phyloP scores from a whole-genome alignment of 2,329 filamentous ascomycete species.

The Aspergillus pseudonomiae region DNA sequence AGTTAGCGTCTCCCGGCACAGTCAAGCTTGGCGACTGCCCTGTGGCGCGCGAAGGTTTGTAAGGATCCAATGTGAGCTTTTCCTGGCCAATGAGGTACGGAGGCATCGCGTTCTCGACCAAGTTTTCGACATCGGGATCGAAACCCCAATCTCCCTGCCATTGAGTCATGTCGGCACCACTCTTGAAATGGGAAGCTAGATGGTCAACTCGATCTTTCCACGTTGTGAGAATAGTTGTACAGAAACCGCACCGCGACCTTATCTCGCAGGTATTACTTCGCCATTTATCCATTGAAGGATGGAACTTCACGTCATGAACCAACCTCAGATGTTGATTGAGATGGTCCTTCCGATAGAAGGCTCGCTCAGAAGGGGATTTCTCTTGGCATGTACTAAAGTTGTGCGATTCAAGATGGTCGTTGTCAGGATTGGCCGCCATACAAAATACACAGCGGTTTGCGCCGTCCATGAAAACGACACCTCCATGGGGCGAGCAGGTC shows the following conservation, averaged over 20 bases:
- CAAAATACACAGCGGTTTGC: conserved; percentile 63
- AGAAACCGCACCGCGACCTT: conserved; percentile 53
- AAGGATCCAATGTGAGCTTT: conserved; percentile 38
- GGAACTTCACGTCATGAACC: conserved; percentile 62
- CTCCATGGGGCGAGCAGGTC: conserved; percentile 63
- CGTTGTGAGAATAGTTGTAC: conserved; percentile 41
- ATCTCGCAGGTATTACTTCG: conserved; percentile 59
- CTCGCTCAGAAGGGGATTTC: conserved; percentile 61
- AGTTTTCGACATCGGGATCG: conserved; percentile 37
- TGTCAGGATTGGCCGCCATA: conserved; percentile 54
- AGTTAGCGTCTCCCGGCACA: conserved; percentile 42
- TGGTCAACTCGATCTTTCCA: conserved; percentile 47
- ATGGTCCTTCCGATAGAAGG: conserved; percentile 66
- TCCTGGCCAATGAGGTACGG: conserved; percentile 43
- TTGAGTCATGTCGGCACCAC: conserved; percentile 40
- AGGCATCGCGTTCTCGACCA: conserved; percentile 44
- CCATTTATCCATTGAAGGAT: conserved; percentile 60
- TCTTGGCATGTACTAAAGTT: conserved; percentile 63
- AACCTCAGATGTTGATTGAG: conserved; percentile 63
- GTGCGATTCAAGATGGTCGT: conserved; percentile 62
- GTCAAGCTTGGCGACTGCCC: conserved; percentile 22
- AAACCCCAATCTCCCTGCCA: conserved; percentile 47
- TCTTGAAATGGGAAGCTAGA: conserved; percentile 44
- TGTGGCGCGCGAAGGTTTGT: conserved; percentile 26
- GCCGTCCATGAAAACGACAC: conserved; percentile 53